These are phyloP conservation scores for Podaxis sp. DNA, from an alignment of 768 basidiomycete species.

Conservation along the genomic window DNA sequence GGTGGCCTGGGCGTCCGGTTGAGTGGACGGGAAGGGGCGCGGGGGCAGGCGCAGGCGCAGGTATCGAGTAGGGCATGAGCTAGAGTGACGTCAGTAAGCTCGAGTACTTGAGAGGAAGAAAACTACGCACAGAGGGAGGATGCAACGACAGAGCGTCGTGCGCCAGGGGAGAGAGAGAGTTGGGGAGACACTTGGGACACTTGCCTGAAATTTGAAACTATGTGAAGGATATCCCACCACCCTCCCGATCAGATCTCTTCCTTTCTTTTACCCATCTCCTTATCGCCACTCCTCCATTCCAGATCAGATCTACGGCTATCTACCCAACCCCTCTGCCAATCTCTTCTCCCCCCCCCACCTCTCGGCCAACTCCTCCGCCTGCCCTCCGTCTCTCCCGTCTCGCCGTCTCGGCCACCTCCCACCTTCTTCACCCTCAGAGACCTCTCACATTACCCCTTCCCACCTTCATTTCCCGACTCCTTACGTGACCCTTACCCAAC, in stretches of 20 bases:
- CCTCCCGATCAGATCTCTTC: slow-evolving; percentile 8
- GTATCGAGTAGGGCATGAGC: slow-evolving; percentile 28
- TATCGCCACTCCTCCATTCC: slow-evolving; percentile 9
- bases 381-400: not conserved
- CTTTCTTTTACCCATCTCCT: not conserved
- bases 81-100: not conserved
- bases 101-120: not conserved
- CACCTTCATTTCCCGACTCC: too few species aligned
- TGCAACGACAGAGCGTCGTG: not conserved
- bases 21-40: slow-evolving; percentile 19
- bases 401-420: not conserved
- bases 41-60: slow-evolving; percentile 19
- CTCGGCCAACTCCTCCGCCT: not conserved
- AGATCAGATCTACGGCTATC: slow-evolving; percentile 5
- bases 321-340: not conserved
- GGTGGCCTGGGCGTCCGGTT: slow-evolving; percentile 29
- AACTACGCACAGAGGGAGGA: not conserved
- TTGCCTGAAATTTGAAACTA: slow-evolving; percentile 1
- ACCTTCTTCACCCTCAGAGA: too few species aligned
- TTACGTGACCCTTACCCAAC: too few species aligned
- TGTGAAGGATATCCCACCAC: not conserved
- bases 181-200: not conserved
- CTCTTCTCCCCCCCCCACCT: too few species aligned
- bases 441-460: too few species aligned
- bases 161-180: not conserved